Evolutionary conservation across 495 filamentous ascomycete genomes (phyloP).

Genomic region (Pseudoneurospora amorphoporcata): DNA sequence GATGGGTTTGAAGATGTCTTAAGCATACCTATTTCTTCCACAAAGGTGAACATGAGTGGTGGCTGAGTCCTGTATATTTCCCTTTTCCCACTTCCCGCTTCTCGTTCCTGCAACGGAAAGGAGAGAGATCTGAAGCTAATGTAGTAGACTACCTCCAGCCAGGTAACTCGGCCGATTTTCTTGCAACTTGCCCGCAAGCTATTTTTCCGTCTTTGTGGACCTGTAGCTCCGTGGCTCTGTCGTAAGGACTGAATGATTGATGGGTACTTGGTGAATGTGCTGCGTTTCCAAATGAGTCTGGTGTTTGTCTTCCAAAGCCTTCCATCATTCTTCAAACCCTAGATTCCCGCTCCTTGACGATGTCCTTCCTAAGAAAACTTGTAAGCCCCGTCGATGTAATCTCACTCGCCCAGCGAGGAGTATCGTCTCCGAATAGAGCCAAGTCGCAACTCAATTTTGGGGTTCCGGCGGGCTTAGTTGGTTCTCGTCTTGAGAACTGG

Average conservation of each 20-base stretch:
- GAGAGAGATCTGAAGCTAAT: not conserved
- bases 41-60: not conserved
- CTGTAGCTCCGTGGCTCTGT: not conserved
- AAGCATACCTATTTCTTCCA: not conserved
- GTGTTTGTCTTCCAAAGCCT: not conserved
- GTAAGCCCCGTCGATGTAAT: not conserved
- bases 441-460: not conserved
- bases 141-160: not conserved
- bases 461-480: not conserved
- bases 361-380: no score
- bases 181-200: not conserved
- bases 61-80: not conserved
- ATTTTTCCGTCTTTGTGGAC: not conserved
- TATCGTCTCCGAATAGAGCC: not conserved
- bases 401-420: not conserved
- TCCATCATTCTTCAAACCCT: not conserved
- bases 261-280: not conserved
- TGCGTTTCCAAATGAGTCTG: no score
- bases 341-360: no score
- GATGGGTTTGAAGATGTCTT: not conserved
- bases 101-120: not conserved
- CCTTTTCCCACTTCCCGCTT: not conserved
- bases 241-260: not conserved
- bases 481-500: no score
- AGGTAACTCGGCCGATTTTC: not conserved